phyloP scores from a whole-genome alignment of 805 yeast species.

The Ogataea thermomethanolica region DNA sequence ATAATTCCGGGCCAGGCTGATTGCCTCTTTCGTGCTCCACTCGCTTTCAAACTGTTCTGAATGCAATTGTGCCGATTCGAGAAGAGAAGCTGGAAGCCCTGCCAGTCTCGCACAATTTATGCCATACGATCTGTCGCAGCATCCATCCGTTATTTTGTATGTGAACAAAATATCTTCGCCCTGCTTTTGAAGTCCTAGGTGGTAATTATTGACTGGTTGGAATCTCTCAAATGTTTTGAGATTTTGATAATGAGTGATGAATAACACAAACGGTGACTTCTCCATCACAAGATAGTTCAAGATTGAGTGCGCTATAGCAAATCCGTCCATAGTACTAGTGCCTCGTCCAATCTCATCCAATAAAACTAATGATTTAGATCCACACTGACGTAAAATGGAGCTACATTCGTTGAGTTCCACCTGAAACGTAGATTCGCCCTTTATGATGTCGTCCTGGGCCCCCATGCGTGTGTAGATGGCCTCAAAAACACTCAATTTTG shows the following conservation, averaged over 20 bases:
- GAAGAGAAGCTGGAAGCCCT: conserved; percentile 46
- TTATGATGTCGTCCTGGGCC: conserved; percentile 71
- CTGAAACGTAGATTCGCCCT: conserved; percentile 81
- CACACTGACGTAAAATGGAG: conserved; percentile 49
- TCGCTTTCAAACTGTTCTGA: conserved; percentile 29
- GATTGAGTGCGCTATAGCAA: conserved; percentile 73
- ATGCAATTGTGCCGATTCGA: conserved; percentile 41
- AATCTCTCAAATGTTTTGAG: conserved; percentile 49
- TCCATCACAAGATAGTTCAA: conserved; percentile 51
- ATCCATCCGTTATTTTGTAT: conserved; percentile 48
- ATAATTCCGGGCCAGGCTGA: conserved; percentile 9
- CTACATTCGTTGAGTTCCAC: conserved; percentile 69
- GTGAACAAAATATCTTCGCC: conserved; percentile 42
- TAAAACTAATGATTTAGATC: conserved; percentile 54
- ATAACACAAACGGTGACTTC: conserved; percentile 55
- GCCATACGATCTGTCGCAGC: conserved; percentile 69
- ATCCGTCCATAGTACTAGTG: conserved; percentile 68
- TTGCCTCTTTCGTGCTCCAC: conserved; percentile 19
- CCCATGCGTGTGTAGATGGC: conserved; percentile 63
- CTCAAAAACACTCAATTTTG: conserved; percentile 57
- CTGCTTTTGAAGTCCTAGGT: conserved; percentile 54
- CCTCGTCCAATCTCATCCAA: conserved; percentile 81
- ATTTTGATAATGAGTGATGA: conserved; percentile 82
- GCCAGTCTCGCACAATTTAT: conserved; percentile 82
- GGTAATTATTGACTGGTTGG: conserved; percentile 51